phyloP scores from a whole-genome alignment of 768 basidiomycete species.

The Lentinula boryana region DNA sequence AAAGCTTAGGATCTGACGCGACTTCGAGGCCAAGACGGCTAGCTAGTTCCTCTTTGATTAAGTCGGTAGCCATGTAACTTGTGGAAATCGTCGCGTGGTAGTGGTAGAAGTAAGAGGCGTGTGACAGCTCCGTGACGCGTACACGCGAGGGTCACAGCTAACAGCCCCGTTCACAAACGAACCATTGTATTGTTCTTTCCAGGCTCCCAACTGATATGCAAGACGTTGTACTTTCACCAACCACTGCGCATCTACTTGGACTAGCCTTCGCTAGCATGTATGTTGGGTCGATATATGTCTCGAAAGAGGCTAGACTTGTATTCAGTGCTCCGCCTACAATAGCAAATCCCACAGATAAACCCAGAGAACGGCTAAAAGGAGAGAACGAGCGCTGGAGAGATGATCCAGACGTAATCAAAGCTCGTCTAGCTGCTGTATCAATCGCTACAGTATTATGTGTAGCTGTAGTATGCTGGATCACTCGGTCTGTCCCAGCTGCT shows the following conservation, averaged over 20 bases:
- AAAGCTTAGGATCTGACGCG: conserved; percentile 34
- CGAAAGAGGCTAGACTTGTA: conserved; percentile 54
- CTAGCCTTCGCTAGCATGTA: conserved; percentile 58
- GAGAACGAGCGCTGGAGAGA: conserved; percentile 61
- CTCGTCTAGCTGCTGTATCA: conserved; percentile 64
- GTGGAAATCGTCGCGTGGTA: not conserved
- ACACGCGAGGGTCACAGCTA: too few relatives aligned
- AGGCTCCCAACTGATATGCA: not conserved
- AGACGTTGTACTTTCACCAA: not conserved
- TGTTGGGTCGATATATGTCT: conserved; percentile 80
- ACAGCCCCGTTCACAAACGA: too few relatives aligned
- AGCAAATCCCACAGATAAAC: conserved; percentile 21
- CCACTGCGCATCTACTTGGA: not conserved
- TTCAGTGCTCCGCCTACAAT: conserved; percentile 26
- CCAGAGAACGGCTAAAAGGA: conserved; percentile 15
- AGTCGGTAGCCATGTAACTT: not conserved
- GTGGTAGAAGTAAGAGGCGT: not conserved
- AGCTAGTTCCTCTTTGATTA: conserved; percentile 17
- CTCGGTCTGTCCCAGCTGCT: conserved; percentile 20
- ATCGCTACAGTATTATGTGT: conserved; percentile 59
- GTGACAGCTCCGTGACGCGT: not conserved
- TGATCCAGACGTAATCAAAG: conserved; percentile 80
- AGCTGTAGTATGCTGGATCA: conserved; percentile 37
- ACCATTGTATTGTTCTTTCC: not conserved
- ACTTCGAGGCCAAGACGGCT: conserved; percentile 18